A percentile compares a stretch with the other conserved stretches of the same genome.
phyloP scores from a whole-genome alignment of 148 eudicot species.

The Agrostemma githago region DNA sequence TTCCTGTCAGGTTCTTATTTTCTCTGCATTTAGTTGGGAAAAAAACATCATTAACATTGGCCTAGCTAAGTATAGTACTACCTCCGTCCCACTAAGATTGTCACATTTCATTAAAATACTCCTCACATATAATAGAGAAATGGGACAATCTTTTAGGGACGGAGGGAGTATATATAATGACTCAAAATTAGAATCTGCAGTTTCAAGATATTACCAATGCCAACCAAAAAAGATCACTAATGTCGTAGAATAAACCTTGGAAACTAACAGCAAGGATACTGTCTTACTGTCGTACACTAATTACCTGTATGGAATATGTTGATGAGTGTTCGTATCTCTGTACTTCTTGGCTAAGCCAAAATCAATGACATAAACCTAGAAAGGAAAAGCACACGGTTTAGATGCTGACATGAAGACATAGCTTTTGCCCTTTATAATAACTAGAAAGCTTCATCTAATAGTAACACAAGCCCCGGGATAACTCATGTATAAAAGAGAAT shows the following conservation, averaged over 20 bases:
- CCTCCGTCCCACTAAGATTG: no score
- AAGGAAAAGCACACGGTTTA: slow-evolving; percentile 6
- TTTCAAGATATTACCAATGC: neutral
- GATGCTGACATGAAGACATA: neutral
- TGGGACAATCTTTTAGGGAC: no score
- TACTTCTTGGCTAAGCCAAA: slow-evolving; percentile 96
- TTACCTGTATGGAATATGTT: slow-evolving; percentile 93
- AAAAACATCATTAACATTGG: slow-evolving; percentile 10
- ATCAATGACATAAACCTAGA: slow-evolving; percentile 78
- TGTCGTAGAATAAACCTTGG: neutral
- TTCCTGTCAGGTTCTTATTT: slow-evolving; percentile 93
- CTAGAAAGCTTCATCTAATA: neutral
- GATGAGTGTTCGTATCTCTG: slow-evolving; percentile 75
- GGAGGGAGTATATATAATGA: neutral
- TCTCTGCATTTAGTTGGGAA: slow-evolving; percentile 49
- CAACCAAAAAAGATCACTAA: neutral
- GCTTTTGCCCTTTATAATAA: neutral
- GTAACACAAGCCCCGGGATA: neutral
- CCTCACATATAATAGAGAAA: no score
- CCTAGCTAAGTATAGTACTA: no score
- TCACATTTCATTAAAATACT: no score
- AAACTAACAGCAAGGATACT: slow-evolving; percentile 7
- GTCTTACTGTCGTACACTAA: slow-evolving; percentile 12
- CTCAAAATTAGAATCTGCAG: neutral
- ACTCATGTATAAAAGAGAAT: neutral